Evolutionary conservation across 306 rosid genomes (phyloP), one percentile per base, ranked within the genome.

Genomic region (Myrica gale): DNA sequence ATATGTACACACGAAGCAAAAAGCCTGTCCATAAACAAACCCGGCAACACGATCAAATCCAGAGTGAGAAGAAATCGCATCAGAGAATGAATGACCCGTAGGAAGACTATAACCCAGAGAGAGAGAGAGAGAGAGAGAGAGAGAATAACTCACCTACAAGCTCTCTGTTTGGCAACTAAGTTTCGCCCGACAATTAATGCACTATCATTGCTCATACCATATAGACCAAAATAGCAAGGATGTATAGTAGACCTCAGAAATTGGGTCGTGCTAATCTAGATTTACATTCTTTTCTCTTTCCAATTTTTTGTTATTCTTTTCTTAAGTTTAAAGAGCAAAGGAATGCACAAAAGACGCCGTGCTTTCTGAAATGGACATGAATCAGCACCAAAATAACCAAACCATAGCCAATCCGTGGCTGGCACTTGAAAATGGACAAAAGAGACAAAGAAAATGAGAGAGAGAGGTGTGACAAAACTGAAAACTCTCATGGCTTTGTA

Each of bases 401-500:
- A 70, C 26, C 81, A 39, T 71, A 85, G 71, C 72, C 76, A 48
- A 51, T 43, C 45, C 51, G 52, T 12, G 57, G 61, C 75, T 46
- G 69, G 42, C 46, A 77, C 75, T 60, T 51, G 61, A 77, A 21
- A 19, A 37, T 44, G 75, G 51, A 9, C 73, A 55, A 62, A 26
- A 16, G 72, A 54, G 71, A 67, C 23, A 53, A 67, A 58, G 26
- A 44, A 43, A 13, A 76, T 47, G 53, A 62, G 26, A 20, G 72
- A 54, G 70, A 67, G 41, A 52, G 74, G 56, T 41, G 69, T 50
- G 76, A 44, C 48, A 51, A 70, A 77, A 72, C 73, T 73, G 77
- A 75, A 50, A 68, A 74, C 74, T 46, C 73, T 74, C 15, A n/a
- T 20, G 69, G 69, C 71, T 80, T 58, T 82, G 80, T 53, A 83